Evolutionary conservation across 495 filamentous ascomycete species (phyloP).

Genomic region (Podospora didyma): DNA sequence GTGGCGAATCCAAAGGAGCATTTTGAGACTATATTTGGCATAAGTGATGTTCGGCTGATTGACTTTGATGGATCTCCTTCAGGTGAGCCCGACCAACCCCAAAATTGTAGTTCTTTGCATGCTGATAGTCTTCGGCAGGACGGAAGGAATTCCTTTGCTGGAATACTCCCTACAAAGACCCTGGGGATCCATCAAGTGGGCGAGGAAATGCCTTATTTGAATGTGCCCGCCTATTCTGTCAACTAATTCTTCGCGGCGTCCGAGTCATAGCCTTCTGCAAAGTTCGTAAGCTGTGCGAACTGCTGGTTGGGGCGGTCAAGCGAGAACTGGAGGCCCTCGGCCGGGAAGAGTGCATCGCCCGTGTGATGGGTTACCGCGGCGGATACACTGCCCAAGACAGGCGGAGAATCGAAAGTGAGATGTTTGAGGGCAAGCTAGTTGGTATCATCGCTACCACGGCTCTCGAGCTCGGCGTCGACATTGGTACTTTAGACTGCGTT

Average conservation of each 20-base stretch:
- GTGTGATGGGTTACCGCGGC: slow-evolving; percentile 94
- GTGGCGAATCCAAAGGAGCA: slow-evolving; percentile 92
- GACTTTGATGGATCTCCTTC: slow-evolving; percentile 94
- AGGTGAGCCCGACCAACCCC: slow-evolving; percentile 24
- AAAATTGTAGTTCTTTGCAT: not conserved
- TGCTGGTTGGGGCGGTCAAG: slow-evolving; percentile 74
- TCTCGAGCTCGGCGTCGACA: slow-evolving; percentile 91
- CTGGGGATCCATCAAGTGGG: slow-evolving; percentile 78
- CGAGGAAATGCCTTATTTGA: slow-evolving; percentile 79
- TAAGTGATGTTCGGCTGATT: slow-evolving; percentile 68
- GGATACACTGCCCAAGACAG: slow-evolving; percentile 95
- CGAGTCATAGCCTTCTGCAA: slow-evolving; percentile 92
- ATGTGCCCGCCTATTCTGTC: slow-evolving; percentile 83
- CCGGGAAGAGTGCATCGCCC: slow-evolving; percentile 64
- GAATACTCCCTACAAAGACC: slow-evolving; percentile 96
- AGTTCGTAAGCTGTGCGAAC: slow-evolving; percentile 83
- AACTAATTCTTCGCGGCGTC: slow-evolving; percentile 83
- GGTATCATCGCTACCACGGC: slow-evolving; percentile 94
- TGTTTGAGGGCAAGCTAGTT: slow-evolving; percentile 93
- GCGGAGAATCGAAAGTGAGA: slow-evolving; percentile 84
- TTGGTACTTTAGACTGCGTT: slow-evolving; percentile 91
- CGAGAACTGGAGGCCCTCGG: slow-evolving; percentile 70
- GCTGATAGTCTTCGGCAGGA: slow-evolving; percentile 24
- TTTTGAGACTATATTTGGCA: slow-evolving; percentile 91
- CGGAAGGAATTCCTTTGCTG: slow-evolving; percentile 96